Evolutionary conservation across 2,329 filamentous ascomycete species (phyloP), one percentile per base, ranked within the genome.

Genomic region (Xylariaceae sp.): DNA sequence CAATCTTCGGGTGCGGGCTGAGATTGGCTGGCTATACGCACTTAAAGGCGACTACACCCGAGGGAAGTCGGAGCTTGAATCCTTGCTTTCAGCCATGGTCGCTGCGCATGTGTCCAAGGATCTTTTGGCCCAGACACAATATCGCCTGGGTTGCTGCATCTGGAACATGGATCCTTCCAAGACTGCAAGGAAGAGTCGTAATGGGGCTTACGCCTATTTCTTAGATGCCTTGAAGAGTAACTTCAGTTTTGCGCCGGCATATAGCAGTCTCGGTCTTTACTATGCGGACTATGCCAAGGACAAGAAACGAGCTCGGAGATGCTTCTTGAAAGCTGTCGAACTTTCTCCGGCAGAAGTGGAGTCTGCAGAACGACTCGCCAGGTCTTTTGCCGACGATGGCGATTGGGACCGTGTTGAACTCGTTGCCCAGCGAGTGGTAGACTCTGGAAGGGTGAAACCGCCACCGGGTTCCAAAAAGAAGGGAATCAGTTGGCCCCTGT

Each of bases 341-440:
- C 76, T 99, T 3, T 99, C 94, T 0, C 77, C 91, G 0, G 87
- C 89, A 0, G 94, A 99, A 68, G 83, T 96, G 1, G 80, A 88
- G 62, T 91, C 94, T 29, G 94, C 94, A 0, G 91, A 97, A 71
- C 84, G 91, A 23, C 81, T 99, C 13, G 92, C 94, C 1, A 83
- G 84, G 54, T 86, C 86, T 0, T 99, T 97, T 70, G 93, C 95
- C 0, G 86, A 96, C 48, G 87, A 92, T 61, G 86, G 89, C 30
- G 94, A 99, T 66, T 99, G 94, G 94, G 94, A 97, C 61, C 85
- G 95, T 44, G 95, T 99, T 6, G 94, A 97, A 73, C 84, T 95
- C 16, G 87, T 99, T 26, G 89, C 94, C 1, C 89, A 92, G 69
- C 85, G 95, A 44, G 89, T 97, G 0, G 87, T 97, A 2, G 91